Evolutionary conservation across 2,329 filamentous ascomycete genomes (phyloP), one percentile per base, ranked within the genome.

Genomic region (Neoascochyta sp.): DNA sequence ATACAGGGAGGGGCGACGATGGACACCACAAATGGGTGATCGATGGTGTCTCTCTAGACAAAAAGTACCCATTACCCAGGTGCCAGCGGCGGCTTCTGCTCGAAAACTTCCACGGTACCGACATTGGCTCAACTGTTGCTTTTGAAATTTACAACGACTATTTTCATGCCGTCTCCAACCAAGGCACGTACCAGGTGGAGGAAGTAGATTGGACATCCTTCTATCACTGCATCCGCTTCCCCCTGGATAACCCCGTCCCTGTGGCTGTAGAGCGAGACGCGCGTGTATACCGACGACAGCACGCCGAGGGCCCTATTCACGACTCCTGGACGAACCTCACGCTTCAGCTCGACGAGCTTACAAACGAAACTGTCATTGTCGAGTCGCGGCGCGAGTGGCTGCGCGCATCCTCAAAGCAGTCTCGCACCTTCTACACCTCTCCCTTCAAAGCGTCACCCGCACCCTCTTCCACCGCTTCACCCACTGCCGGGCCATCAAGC

Each of bases 331-430:
- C 76, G 0, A 75, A 78, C 34, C 63, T 89, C 3, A 73, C 73
- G 4, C 64, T 88, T 1, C 71, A 76, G 16, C 68, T 66, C 18
- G 76, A 85, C 36, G 78, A 85, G 36, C 47, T 48, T 8, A 79
- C 73, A 0, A 76, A 77, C 1, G 58, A 69, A 9, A 60, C 83
- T 1, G 67, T 74, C 28, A 78, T 86, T 11, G 60, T 85, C 1
- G 84, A 89, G 56, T 75, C 74, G 16, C 71, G 84, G 9, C 79
- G 78, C 16, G 84, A 88, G 55, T 87, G 80, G 78, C 67, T 63
- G 7, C 52, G 68, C 26, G 71, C 71, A 2, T 49, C 16, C 13
- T 80, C 77, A 34, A 72, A 71, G 14, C 78, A 78, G 34, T 68
- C 72, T 22, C 72, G 83, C 15, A 83, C 75, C 0, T 85, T 80